These are phyloP conservation scores for Atkinsonella texensis DNA, from an alignment of 2,329 filamentous ascomycete genomes.

Conservation along the genomic window DNA sequence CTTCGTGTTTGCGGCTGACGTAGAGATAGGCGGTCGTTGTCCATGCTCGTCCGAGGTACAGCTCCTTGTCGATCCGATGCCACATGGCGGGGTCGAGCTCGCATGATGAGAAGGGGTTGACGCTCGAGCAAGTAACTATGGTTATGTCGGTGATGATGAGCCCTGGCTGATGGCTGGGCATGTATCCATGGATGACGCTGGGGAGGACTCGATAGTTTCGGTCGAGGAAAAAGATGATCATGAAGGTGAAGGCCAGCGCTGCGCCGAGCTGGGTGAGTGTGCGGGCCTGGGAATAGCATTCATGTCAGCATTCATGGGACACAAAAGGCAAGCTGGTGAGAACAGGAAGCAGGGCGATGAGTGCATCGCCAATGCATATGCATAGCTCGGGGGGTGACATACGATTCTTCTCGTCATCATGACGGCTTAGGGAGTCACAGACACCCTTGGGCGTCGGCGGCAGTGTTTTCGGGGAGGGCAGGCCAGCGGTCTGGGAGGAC, in stretches of 20 bases:
- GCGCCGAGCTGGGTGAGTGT: slow-evolving; percentile 66
- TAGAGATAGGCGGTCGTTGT: slow-evolving; percentile 69
- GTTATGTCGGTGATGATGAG: slow-evolving; percentile 78
- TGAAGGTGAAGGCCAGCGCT: slow-evolving; percentile 51
- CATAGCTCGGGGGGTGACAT: slow-evolving; percentile 8
- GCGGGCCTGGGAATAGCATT: slow-evolving; percentile 32
- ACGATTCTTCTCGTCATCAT: slow-evolving; percentile 27
- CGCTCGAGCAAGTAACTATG: slow-evolving; percentile 59
- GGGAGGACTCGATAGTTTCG: slow-evolving; percentile 80
- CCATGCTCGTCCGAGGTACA: slow-evolving; percentile 67
- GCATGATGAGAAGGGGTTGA: slow-evolving; percentile 67
- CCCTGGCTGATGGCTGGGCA: slow-evolving; percentile 75
- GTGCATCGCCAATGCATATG: not conserved
- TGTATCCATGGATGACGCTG: slow-evolving; percentile 71
- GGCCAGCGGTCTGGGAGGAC: not conserved
- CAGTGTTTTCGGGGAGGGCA: not conserved
- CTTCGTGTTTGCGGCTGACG: slow-evolving; percentile 73
- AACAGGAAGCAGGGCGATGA: not conserved
- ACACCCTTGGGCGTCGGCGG: not conserved
- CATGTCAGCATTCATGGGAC: not conserved
- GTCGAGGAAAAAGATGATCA: slow-evolving; percentile 73
- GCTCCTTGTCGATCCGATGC: slow-evolving; percentile 81
- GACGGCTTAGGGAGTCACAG: slow-evolving; percentile 1
- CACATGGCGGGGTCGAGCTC: slow-evolving; percentile 59
- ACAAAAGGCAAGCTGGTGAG: not conserved